Evolutionary conservation across 371 early-diverging fungal species (phyloP).

Genomic region (Syncephalastrum monosporum): DNA sequence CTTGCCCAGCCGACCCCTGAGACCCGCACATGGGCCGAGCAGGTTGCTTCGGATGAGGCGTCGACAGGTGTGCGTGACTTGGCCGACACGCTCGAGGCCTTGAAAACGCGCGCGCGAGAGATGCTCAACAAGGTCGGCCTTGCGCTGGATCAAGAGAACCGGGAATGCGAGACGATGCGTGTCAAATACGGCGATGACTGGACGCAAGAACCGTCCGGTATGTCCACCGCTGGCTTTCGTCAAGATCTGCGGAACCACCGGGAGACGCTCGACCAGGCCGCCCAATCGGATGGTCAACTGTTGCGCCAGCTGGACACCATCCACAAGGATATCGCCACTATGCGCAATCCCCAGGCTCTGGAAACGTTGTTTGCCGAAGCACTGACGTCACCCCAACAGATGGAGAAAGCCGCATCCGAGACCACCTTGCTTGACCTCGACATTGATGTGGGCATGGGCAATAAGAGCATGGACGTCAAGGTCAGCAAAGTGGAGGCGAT

Average conservation of each 20-base stretch:
- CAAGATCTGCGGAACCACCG: conserved; percentile 73
- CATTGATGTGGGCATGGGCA: conserved; percentile 33
- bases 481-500: conserved; percentile 65
- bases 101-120: conserved; percentile 61
- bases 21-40: conserved; percentile 57
- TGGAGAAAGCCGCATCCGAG: not conserved
- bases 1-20: conserved; percentile 60
- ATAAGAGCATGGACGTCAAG: conserved; percentile 38
- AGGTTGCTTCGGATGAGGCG: conserved; percentile 52
- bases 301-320: conserved; percentile 51
- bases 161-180: conserved; percentile 72
- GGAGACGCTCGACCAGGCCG: conserved; percentile 75
- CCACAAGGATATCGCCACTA: conserved; percentile 52
- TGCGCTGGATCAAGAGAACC: conserved; percentile 78
- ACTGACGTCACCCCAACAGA: conserved; percentile 4
- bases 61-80: conserved; percentile 48
- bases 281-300: conserved; percentile 66
- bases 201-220: conserved; percentile 77
- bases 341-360: conserved; percentile 54
- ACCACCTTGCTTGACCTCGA: conserved; percentile 62
- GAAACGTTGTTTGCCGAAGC: conserved; percentile 62
- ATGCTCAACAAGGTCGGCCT: conserved; percentile 60
- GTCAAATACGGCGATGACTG: conserved; percentile 75
- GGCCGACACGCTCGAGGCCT: conserved; percentile 51
- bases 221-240: conserved; percentile 66